These are phyloP conservation scores for Aspergillus sp. DNA, from an alignment of 2,329 filamentous ascomycete genomes.

Conservation along the genomic window DNA sequence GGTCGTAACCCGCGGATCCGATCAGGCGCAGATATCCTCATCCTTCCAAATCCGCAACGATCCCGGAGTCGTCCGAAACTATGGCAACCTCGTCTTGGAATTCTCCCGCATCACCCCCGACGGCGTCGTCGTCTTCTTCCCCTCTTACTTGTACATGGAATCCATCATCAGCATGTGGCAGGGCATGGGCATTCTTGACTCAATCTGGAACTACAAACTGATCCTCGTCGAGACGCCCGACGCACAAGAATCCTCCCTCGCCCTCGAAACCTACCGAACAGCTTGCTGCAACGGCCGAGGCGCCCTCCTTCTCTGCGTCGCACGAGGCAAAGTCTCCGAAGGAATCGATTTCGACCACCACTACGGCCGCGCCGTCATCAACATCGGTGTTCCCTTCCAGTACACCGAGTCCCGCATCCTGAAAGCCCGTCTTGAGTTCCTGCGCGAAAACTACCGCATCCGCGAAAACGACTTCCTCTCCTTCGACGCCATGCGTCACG, in stretches of 20 bases:
- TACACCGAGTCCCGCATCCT: slow-evolving; percentile 97
- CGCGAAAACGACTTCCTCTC: slow-evolving; percentile 96
- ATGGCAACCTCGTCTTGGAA: slow-evolving; percentile 88
- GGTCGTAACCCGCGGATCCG: slow-evolving; percentile 93
- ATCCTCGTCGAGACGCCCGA: slow-evolving; percentile 98
- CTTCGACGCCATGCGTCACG: slow-evolving; percentile 99
- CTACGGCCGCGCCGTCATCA: slow-evolving; percentile 92
- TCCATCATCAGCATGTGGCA: slow-evolving; percentile 99
- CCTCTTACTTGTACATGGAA: slow-evolving; percentile 98
- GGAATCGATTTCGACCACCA: slow-evolving; percentile 99
- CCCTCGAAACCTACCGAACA: slow-evolving; percentile 93
- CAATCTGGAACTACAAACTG: slow-evolving; percentile 98
- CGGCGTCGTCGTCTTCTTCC: slow-evolving; percentile 98
- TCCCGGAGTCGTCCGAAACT: slow-evolving; percentile 94
- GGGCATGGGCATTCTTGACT: slow-evolving; percentile 94
- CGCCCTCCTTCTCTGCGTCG: slow-evolving; percentile 90
- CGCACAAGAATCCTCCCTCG: slow-evolving; percentile 92
- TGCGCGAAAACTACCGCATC: slow-evolving; percentile 96
- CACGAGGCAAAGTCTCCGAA: slow-evolving; percentile 94
- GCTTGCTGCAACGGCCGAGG: slow-evolving; percentile 97
- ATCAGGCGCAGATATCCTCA: slow-evolving; percentile 90
- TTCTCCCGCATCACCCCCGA: slow-evolving; percentile 96
- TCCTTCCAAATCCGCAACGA: slow-evolving; percentile 96
- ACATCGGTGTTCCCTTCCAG: slow-evolving; percentile 96
- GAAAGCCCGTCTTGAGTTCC: slow-evolving; percentile 90